These are phyloP conservation scores for Melanopsichium pennsylvanicum DNA, from an alignment of 1,284 basidiomycete species.

Conservation along the genomic window DNA sequence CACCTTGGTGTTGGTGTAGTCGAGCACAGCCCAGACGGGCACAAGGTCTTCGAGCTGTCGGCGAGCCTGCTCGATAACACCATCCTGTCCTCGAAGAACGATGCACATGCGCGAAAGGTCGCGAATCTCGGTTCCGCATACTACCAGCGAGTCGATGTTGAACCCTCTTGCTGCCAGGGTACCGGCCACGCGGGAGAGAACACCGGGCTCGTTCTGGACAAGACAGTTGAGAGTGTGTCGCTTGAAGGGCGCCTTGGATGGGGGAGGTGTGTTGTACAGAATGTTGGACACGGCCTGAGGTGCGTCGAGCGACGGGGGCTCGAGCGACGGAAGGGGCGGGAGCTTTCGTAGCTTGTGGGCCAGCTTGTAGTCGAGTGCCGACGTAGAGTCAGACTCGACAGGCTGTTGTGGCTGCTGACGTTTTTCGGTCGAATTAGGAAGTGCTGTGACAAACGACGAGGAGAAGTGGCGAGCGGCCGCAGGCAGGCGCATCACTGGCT, in stretches of 20 bases:
- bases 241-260: constrained; percentile 90
- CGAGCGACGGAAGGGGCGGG: constrained; percentile 63
- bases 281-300: constrained; percentile 66
- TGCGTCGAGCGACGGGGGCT: constrained; percentile 61
- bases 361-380: constrained; percentile 91
- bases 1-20: constrained; percentile 68
- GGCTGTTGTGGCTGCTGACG: constrained; percentile 28
- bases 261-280: constrained; percentile 83
- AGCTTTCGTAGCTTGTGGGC: constrained; percentile 69
- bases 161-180: constrained; percentile 96
- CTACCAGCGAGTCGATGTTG: constrained; percentile 97
- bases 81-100: constrained; percentile 93
- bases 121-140: constrained; percentile 95
- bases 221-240: constrained; percentile 98
- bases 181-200: constrained; percentile 94
- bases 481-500: constrained; percentile 20
- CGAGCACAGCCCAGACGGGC: constrained; percentile 65
- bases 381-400: constrained; percentile 70
- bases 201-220: constrained; percentile 99
- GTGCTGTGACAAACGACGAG: constrained; percentile 9
- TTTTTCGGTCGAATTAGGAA: constrained; percentile 33
- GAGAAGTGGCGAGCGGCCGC: constrained; percentile 5
- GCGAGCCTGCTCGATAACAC: constrained; percentile 88
- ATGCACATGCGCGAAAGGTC: constrained; percentile 99
- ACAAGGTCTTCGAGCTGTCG: constrained; percentile 64